Base-by-base conservation (phyloP, 1,139 yeast species). In the Komagataea norvegica region DNA sequence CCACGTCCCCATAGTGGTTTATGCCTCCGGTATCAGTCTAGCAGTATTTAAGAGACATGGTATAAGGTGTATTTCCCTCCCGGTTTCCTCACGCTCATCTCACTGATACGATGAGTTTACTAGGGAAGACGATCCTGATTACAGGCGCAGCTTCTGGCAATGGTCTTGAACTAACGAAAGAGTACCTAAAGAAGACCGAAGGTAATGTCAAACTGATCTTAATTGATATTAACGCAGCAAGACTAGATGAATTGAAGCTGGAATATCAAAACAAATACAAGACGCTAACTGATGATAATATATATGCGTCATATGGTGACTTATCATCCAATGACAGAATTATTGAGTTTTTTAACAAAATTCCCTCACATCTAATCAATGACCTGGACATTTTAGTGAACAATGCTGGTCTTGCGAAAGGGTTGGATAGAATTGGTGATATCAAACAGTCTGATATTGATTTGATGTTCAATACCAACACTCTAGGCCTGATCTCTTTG, bases 341-440 rank as follows among this genome's bases (percentile, higher is more conserved):
- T 42, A 64, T 65, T 23, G 60, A 65, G 25, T 75, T 71, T 51
- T 61, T 79, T 34, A 48, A 54, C 5, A 45, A 43, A 19, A 44
- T 49, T n/a, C 54, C 54, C 1, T 11, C 20, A 7, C 72, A 83
- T 4, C 77, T 79, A 48, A 68, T 68, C 8, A 56, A 70, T 13
- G 53, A 67, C 35, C 59, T 72, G 34, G 79, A 74, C 51, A 68
- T 81, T 18, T 65, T 81, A 34, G 60, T 80, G 45, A 81, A 81
- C 64, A 80, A 80, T 55, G 85, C 87, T n/a, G 88, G 89, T 11
- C 64, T 77, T 57, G 87, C 84, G 3, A 65, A 70, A 42, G 87
- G 88, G 11, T 59, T 61, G 30, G 84, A 73, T 25, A 51, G 59
- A 24, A 77, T 79, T 14, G 85, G 84, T 5, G 65, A 63, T 4